Conservation (phyloP, 495 filamentous ascomycete species). For the Pseudevernia furfuracea region DNA sequence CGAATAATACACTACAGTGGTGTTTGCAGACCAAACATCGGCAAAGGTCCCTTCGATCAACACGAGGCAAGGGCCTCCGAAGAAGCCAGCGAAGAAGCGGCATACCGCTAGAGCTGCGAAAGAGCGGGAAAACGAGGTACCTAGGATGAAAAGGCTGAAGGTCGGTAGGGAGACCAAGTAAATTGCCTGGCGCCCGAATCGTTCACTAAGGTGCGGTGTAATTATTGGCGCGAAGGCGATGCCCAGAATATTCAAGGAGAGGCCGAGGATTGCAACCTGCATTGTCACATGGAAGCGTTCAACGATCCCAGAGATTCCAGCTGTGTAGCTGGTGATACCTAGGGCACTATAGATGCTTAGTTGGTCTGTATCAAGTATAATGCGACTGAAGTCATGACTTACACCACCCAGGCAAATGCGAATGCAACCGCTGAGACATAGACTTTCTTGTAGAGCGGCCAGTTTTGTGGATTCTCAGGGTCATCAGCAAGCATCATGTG, state of each 20-base stretch:
- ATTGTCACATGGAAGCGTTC: conserved; percentile 36
- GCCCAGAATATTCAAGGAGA: conserved; percentile 35
- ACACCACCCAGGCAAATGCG: conserved; percentile 34
- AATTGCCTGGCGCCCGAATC: conserved; percentile 32
- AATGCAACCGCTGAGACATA: conserved; percentile 35
- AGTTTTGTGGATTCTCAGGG: conserved; percentile 49
- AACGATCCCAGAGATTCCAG: conserved; percentile 35
- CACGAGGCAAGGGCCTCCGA: conserved; percentile 38
- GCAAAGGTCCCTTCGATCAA: conserved; percentile 42
- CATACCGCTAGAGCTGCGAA: conserved; percentile 33
- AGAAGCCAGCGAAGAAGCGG: conserved; percentile 39
- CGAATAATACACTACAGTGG: conserved; percentile 33
- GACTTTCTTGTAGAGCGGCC: conserved; percentile 39
- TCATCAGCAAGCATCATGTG: conserved; percentile 31
- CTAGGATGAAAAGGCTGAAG: conserved; percentile 35
- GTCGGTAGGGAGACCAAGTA: conserved; percentile 31
- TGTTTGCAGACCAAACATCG: conserved; percentile 35
- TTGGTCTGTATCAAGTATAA: background rate
- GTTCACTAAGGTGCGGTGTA: conserved; percentile 35
- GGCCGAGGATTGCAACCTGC: conserved; percentile 40
- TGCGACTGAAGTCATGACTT: conserved; percentile 15
- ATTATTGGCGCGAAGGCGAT: conserved; percentile 36
- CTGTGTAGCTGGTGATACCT: conserved; percentile 44
- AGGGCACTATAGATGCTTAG: conserved; percentile 34
- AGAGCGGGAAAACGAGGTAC: conserved; percentile 29